Evolutionary conservation across 306 rosid genomes (phyloP), one percentile per base, ranked within the genome.

Genomic region (Malus asiatica): DNA sequence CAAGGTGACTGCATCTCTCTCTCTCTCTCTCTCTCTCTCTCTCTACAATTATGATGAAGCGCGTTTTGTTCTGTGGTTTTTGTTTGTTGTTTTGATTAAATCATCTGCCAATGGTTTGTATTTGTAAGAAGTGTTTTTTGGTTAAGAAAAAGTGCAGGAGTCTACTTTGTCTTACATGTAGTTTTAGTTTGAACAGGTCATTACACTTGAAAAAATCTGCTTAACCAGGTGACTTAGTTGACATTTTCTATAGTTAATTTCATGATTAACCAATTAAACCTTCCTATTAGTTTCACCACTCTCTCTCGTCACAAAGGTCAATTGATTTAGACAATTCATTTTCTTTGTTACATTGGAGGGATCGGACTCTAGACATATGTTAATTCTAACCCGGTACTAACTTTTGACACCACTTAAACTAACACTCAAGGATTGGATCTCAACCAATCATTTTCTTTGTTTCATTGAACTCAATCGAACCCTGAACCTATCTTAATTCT

Each of bases 1-100:
- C 87, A 69, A 71, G 85, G 84, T 76, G 79, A 68, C 46, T 73
- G 82, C 98, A 90, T 92, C 29, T 69, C 51, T 22, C 55, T 48
- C 53, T 40, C 45, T 48, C 55, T 48, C 55, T 48, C 20, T 42
- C 46, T 48, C 55, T 27, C 27, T 27, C 27, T 27, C 27, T 27
- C 27, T 27, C 27, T 27, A 51, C 20, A 51, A 16, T 51, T 51
- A 15, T 51, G 55, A 16, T 51, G 2, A 5, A 51, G 20, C 5
- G 55, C 6, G 55, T 20, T 69, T 14, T 38, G 62, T 16, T 40
- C 20, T 73, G 27, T 18, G 30, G 59, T 20, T 51, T 72, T 76
- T 62, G 53, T 16, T 72, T 46, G 65, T 30, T 23, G 80, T 62
- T 77, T 69, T 74, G 44, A 81, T 27, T 27, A 29, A 61, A 30